Conservation (phyloP, 371 early-diverging fungal species). For the Conidiobolus incongruus region DNA sequence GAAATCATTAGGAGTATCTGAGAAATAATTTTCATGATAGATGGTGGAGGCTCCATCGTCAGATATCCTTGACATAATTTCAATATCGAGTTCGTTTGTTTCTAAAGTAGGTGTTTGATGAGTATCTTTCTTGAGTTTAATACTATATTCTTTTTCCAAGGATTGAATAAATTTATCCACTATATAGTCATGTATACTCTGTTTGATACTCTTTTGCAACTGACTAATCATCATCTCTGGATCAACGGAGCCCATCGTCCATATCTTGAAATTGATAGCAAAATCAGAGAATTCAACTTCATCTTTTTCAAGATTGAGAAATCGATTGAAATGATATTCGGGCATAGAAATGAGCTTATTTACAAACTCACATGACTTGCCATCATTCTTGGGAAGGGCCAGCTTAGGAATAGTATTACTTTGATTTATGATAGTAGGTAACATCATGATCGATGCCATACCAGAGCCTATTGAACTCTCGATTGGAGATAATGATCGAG, state of each 20-base stretch:
- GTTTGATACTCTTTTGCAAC: slow-evolving; percentile 21
- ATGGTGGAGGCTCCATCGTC: not conserved
- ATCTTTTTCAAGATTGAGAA: no score
- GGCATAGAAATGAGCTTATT: no score
- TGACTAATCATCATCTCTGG: slow-evolving; percentile 20
- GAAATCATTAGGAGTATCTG: not conserved
- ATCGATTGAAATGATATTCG: slow-evolving; percentile 9
- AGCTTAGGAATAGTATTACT: slow-evolving; percentile 12
- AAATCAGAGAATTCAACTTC: no score
- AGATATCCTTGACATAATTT: slow-evolving; percentile 5
- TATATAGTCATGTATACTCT: slow-evolving; percentile 42
- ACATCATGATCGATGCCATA: slow-evolving; percentile 31
- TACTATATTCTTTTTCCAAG: not conserved
- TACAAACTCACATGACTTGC: slow-evolving; percentile 6
- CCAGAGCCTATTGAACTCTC: slow-evolving; percentile 48
- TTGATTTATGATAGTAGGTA: slow-evolving; percentile 13
- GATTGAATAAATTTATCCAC: slow-evolving; percentile 21
- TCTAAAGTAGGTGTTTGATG: no score
- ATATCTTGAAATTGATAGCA: slow-evolving; percentile 32
- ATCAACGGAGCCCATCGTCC: slow-evolving; percentile 40
- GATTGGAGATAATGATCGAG: slow-evolving; percentile 19
- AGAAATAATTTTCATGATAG: not conserved
- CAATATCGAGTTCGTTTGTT: not conserved
- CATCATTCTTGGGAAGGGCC: slow-evolving; percentile 9
- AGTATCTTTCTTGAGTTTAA: no score